A percentile compares a stretch with the other conserved stretches of the same genome.
These are phyloP conservation scores for Cercospora sojina DNA, from an alignment of 2,329 filamentous ascomycete genomes.

Conservation along the genomic window DNA sequence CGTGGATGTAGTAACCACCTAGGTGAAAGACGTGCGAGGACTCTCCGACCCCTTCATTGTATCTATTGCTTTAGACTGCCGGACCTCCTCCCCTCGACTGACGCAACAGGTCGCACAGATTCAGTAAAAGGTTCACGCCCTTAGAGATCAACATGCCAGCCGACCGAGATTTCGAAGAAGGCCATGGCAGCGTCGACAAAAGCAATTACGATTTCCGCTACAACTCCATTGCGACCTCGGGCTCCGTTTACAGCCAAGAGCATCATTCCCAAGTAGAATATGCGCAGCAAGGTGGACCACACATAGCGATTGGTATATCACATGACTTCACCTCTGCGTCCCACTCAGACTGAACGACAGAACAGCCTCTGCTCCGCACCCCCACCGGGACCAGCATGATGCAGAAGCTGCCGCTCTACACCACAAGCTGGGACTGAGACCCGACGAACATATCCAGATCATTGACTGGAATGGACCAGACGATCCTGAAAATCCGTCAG, in stretches of 20 bases:
- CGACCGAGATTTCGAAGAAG: not conserved
- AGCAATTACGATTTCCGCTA: slow-evolving; percentile 3
- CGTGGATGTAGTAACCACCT: no score
- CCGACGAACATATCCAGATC: slow-evolving; percentile 6
- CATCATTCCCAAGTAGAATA: slow-evolving; percentile 1
- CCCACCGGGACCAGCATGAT: slow-evolving; percentile 2
- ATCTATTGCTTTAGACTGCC: no score
- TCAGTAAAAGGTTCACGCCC: no score
- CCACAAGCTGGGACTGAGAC: slow-evolving; percentile 1
- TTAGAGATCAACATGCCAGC: not conserved
- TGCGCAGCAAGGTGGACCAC: slow-evolving; percentile 2
- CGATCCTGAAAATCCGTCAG: slow-evolving; percentile 26
- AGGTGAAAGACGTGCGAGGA: no score
- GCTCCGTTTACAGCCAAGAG: slow-evolving; percentile 10
- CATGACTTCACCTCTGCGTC: no score
- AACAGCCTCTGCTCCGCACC: not conserved
- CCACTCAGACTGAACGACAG: no score
- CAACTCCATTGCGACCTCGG: slow-evolving; percentile 10
- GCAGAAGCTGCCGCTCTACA: slow-evolving; percentile 4
- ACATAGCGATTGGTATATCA: not conserved
- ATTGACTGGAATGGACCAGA: slow-evolving; percentile 29
- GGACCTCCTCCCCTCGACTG: no score
- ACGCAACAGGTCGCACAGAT: no score
- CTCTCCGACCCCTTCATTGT: no score
- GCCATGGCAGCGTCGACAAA: not conserved